Percentiles rank a stretch among this genome's conserved stretches.
Evolutionary conservation across 129 eudicot species (phyloP).

Genomic region (carrot (Daucus carota)): DH1_v3.0 NC_030386.2:27757501-27758000

Average conservation of each 20-base stretch:
- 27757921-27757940: conserved; percentile 5
- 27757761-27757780: conserved; percentile 61
- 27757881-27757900: conserved; percentile 9
- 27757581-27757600: neutral
- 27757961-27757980: neutral
- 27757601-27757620: neutral
- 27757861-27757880: conserved; percentile 63
- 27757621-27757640: neutral
- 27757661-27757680: too few species aligned
- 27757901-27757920: conserved; percentile 15
- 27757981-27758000: conserved; percentile 6
- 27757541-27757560: neutral
- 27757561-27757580: too few species aligned
- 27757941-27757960: neutral
- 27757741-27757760: conserved; percentile 60
- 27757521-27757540: neutral
- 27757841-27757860: conserved; percentile 60
- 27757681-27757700: too few species aligned
- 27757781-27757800: conserved; percentile 59
- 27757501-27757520: neutral
- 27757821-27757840: conserved; percentile 53
- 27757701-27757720: neutral
- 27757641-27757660: neutral
- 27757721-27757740: conserved; percentile 44
- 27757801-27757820: conserved; percentile 43